Evolutionary conservation across 768 basidiomycete genomes (phyloP).

Genomic region (Tulasnella sp.): DNA sequence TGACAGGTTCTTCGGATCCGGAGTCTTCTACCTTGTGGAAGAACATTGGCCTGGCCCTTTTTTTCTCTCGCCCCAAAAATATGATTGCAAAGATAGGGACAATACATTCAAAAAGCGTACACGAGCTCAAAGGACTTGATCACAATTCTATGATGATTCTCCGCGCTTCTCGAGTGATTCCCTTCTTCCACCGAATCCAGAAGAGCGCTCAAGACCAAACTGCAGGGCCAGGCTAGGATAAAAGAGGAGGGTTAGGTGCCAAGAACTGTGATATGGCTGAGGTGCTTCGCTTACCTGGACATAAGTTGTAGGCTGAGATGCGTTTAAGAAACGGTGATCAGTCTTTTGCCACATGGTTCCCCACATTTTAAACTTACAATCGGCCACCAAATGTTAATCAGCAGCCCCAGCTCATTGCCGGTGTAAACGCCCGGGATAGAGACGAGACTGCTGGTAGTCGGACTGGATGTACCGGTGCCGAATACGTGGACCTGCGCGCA

Average conservation of each 20-base stretch:
- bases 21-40: no score
- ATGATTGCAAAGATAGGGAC: no score
- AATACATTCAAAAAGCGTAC: no score
- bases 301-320: neutral
- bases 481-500: neutral
- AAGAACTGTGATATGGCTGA: neutral
- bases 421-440: neutral
- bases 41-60: no score
- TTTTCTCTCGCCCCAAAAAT: no score
- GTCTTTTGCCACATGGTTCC: no score
- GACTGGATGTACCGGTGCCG: neutral
- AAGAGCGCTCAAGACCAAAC: neutral
- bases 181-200: no score
- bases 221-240: neutral
- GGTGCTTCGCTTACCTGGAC: neutral
- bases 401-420: neutral
- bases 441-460: neutral
- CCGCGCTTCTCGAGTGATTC: no score
- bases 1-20: no score
- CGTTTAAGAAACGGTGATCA: neutral
- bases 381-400: neutral
- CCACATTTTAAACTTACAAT: neutral
- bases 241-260: neutral
- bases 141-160: no score
- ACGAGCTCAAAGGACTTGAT: no score